Evolutionary conservation across 345 rosid genomes (phyloP), one percentile per base, ranked within the genome.

Genomic region (Citrus trifoliata): DNA sequence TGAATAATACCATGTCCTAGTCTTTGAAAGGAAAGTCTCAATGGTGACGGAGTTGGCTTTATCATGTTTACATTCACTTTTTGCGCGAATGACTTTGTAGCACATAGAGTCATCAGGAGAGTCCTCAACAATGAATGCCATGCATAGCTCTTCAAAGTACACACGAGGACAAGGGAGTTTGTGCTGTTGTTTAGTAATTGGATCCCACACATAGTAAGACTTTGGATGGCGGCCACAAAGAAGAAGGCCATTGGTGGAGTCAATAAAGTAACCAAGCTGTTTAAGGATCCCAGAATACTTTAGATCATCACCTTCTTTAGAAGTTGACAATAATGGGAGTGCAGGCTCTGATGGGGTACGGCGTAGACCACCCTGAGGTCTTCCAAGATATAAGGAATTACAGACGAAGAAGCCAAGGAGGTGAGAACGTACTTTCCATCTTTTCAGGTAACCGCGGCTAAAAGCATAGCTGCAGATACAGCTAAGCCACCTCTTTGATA

Each of bases 151-250:
- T 42, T 80, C 77, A 56, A 88, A 89, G 81, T 87, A 84, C 53
- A 87, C 91, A 30, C 93, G 86, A 7, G 85, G 93, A 68, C 62
- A 84, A 8, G 95, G 95, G 61, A 91, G 84, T 80, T 84, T 73
- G 63, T 82, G 73, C 53, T 71, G 75, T 51, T 86, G 56, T 71
- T 38, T 75, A 10, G 90, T 84, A 40, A 28, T 24, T 0, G 86
- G 88, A 85, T 91, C 86, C 89, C 88, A 91, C 69, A 89, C 77
- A 87, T 72, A 88, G 80, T 91, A 91, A 70, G 87, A 74, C 81
- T 86, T 91, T 8, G 95, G 93, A 81, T 91, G 93, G 21, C 95
- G 87, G 59, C 95, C 95, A 70, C 93, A 89, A 22, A 91, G 91
- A 78, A 91, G 85, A 80, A 87, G 60, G 27, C 95, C 93, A 22